Evolutionary conservation across 306 rosid genomes (phyloP).

Genomic region (Medicago ruthenica): DNA sequence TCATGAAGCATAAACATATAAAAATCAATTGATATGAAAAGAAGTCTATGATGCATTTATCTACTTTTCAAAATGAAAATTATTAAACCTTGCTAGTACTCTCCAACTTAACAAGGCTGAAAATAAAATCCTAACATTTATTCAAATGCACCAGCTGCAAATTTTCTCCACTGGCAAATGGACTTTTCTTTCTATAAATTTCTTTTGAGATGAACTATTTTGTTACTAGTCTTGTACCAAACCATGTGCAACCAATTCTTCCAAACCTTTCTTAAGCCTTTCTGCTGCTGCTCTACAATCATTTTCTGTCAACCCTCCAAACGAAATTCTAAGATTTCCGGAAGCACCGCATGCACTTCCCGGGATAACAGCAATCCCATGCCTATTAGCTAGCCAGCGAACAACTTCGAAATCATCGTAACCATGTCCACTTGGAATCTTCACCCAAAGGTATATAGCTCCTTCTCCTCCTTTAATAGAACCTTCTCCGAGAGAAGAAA

Average conservation of each 20-base stretch:
- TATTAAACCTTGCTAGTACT: conserved; percentile 20
- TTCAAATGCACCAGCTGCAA: conserved; percentile 56
- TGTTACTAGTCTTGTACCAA: conserved; percentile 48
- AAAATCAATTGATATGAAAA: conserved; percentile 5
- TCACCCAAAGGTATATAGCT: conserved; percentile 93
- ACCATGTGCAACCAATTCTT: conserved; percentile 78
- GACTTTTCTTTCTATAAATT: conserved; percentile 29
- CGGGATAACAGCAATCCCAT: conserved; percentile 85
- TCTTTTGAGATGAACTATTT: conserved; percentile 16
- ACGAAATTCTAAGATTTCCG: conserved; percentile 83
- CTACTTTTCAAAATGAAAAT: conserved; percentile 36
- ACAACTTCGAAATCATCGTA: conserved; percentile 69
- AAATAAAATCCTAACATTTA: conserved; percentile 42
- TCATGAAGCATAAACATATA: neutral
- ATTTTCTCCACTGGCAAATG: conserved; percentile 40
- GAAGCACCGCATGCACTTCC: conserved; percentile 84
- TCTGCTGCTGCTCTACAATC: conserved; percentile 85
- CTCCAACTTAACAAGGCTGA: conserved; percentile 26
- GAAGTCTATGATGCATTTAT: conserved; percentile 37
- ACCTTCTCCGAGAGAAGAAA: conserved; percentile 75
- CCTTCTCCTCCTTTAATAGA: conserved; percentile 97
- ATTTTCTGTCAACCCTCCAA: conserved; percentile 79
- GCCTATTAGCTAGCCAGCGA: conserved; percentile 79
- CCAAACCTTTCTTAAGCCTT: conserved; percentile 75
- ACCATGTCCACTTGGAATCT: conserved; percentile 68